Conservation (phyloP, 164 flowering plant genomes). For the Magnolia kwangsiensis region DNA sequence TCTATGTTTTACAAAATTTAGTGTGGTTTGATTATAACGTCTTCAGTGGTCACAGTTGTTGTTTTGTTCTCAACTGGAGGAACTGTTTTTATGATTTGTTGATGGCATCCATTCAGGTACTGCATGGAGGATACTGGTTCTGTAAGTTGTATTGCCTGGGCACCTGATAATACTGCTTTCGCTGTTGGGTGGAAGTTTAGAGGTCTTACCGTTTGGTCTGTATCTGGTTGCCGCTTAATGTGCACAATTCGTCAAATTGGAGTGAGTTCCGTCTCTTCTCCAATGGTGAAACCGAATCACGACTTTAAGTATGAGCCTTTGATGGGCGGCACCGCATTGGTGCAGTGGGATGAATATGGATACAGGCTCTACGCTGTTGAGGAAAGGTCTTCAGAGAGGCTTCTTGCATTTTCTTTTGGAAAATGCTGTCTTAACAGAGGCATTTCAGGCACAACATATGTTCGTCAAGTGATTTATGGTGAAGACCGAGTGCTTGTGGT, state of each 20-base stretch:
- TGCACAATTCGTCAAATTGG: conserved; percentile 94
- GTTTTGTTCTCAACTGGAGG: too few relatives aligned
- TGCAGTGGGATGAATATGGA: conserved; percentile 98
- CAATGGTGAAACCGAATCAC: conserved; percentile 64
- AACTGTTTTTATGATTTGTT: background rate
- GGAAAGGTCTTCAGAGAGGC: conserved; percentile 72
- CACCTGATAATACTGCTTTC: conserved; percentile 96
- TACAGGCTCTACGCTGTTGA: conserved; percentile 90
- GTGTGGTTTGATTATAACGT: background rate
- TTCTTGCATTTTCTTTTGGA: conserved; percentile 88
- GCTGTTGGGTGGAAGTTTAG: conserved; percentile 96
- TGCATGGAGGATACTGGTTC: conserved; percentile 93
- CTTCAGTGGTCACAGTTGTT: background rate
- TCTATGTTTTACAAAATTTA: background rate
- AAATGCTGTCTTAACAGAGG: conserved; percentile 95
- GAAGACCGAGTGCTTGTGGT: conserved; percentile 91
- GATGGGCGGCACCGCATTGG: conserved; percentile 72
- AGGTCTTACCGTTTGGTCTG: conserved; percentile 96
- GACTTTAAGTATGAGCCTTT: conserved; percentile 81
- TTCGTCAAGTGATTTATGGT: conserved; percentile 88
- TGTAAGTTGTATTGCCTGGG: conserved; percentile 89
- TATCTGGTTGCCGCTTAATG: conserved; percentile 97
- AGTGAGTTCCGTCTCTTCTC: conserved; percentile 84
- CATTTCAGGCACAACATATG: conserved; percentile 74
- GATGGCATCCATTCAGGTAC: conserved; percentile 49